Evolutionary conservation across 805 yeast genomes (phyloP).

Genomic region (Metschnikowia cubensis): DNA sequence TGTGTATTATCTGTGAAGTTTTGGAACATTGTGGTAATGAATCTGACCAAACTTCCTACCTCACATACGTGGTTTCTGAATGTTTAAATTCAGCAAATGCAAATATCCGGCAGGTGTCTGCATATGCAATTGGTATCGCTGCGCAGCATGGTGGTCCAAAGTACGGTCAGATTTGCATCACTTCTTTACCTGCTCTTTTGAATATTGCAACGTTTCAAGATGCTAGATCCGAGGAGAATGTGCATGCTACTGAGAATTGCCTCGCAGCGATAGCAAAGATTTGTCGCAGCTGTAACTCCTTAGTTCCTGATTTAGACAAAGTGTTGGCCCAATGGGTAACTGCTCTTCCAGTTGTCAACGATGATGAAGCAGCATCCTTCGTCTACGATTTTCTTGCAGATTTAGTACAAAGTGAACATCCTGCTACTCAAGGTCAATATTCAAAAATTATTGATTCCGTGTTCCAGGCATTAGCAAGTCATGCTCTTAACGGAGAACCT

Average conservation of each 20-base stretch:
- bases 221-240: constrained; percentile 78
- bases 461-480: constrained; percentile 68
- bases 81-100: constrained; percentile 64
- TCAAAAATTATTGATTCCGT: constrained; percentile 65
- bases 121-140: constrained; percentile 78
- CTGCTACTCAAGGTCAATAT: constrained; percentile 50
- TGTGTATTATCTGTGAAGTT: constrained; percentile 75
- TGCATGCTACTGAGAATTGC: constrained; percentile 84
- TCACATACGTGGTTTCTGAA: constrained; percentile 61
- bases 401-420: constrained; percentile 63
- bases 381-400: constrained; percentile 73
- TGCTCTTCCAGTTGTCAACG: constrained; percentile 76
- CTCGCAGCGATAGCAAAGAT: constrained; percentile 81
- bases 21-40: constrained; percentile 78
- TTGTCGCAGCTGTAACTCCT: constrained; percentile 56
- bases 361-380: constrained; percentile 84
- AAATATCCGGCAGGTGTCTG: constrained; percentile 80
- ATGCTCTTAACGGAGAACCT: constrained; percentile 64
- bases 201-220: constrained; percentile 73
- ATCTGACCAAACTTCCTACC: constrained; percentile 57
- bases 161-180: constrained; percentile 60
- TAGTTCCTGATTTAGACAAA: constrained; percentile 57
- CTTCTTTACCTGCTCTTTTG: constrained; percentile 71
- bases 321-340: constrained; percentile 74
- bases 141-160: constrained; percentile 73